Evolutionary conservation across 345 rosid species (phyloP).

Genomic region (Aquilaria sinensis): DNA sequence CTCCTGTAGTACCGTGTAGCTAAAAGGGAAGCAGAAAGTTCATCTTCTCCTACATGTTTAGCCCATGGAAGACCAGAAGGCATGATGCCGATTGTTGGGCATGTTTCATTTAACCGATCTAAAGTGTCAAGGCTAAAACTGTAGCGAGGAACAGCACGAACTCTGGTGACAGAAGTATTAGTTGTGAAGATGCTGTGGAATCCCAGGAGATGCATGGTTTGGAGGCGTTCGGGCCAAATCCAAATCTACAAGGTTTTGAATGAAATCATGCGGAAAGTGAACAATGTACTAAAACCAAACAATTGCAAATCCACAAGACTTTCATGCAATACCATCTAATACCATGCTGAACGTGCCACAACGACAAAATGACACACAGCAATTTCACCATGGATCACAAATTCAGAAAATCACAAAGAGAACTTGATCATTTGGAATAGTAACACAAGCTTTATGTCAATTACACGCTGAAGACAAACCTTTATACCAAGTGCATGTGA

Average conservation of each 20-base stretch:
- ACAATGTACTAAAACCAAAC: too few species aligned
- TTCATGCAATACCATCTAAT: too few species aligned
- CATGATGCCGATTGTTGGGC: slow-evolving; percentile 76
- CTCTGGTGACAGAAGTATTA: slow-evolving; percentile 61
- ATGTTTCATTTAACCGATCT: slow-evolving; percentile 48
- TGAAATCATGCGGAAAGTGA: too few species aligned
- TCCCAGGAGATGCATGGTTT: slow-evolving; percentile 75
- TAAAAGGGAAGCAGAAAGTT: slow-evolving; percentile 35
- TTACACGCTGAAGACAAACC: slow-evolving; percentile 20
- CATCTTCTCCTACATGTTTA: slow-evolving; percentile 29
- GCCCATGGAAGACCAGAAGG: slow-evolving; percentile 88
- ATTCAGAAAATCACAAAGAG: too few species aligned
- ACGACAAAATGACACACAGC: too few species aligned
- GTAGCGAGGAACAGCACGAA: slow-evolving; percentile 78
- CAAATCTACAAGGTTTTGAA: slow-evolving; percentile 43
- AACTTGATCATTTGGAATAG: too few species aligned
- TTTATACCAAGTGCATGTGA: slow-evolving; percentile 45
- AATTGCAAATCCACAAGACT: too few species aligned
- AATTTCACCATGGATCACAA: too few species aligned
- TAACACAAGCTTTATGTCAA: too few species aligned
- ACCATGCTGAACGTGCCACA: too few species aligned
- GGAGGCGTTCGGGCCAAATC: slow-evolving; percentile 94
- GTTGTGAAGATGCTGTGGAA: slow-evolving; percentile 61
- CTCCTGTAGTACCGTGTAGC: slow-evolving; percentile 21
- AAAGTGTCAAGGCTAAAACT: slow-evolving; percentile 73